These are phyloP conservation scores for Tricholoma sp. DNA, from an alignment of 768 basidiomycete genomes.

Conservation along the genomic window DNA sequence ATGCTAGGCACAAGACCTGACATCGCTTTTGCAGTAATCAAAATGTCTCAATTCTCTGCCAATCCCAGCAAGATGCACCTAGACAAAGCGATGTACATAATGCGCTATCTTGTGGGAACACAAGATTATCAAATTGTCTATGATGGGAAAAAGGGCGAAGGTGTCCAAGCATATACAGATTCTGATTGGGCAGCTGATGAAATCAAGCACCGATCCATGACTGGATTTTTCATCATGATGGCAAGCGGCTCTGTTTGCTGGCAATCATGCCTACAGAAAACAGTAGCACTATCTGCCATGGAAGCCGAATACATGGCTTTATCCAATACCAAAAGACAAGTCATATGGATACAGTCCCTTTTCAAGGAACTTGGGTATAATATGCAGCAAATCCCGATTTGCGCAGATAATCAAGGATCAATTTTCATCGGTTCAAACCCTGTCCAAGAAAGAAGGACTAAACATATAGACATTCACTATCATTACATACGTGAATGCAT, in stretches of 20 bases:
- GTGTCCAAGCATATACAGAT: slow-evolving; percentile 10
- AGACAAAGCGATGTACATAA: slow-evolving; percentile 12
- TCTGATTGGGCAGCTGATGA: slow-evolving; percentile 16
- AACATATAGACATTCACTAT: slow-evolving; percentile 10
- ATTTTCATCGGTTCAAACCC: slow-evolving; percentile 6
- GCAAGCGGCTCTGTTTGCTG: slow-evolving; percentile 28
- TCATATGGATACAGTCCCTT: slow-evolving; percentile 22
- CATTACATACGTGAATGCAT: slow-evolving; percentile 8
- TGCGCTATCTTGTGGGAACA: slow-evolving; percentile 17
- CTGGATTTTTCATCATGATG: slow-evolving; percentile 26
- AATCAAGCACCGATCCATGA: slow-evolving; percentile 17
- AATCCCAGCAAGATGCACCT: slow-evolving; percentile 22
- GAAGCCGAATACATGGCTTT: slow-evolving; percentile 34
- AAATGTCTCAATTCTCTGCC: slow-evolving; percentile 4
- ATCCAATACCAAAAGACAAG: slow-evolving; percentile 17
- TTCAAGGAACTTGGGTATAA: slow-evolving; percentile 17
- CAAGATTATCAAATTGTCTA: slow-evolving; percentile 5
- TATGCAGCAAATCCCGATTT: slow-evolving; percentile 7
- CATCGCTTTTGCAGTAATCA: slow-evolving; percentile 6
- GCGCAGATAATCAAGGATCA: slow-evolving; percentile 19
- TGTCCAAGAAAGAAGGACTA: slow-evolving; percentile 3
- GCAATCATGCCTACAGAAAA: slow-evolving; percentile 26
- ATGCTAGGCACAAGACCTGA: slow-evolving; percentile 11
- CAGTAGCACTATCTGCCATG: slow-evolving; percentile 28
- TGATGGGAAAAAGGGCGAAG: not conserved